Conservation (phyloP, 495 filamentous ascomycete species). For the Aspergillus asperescens region DNA sequence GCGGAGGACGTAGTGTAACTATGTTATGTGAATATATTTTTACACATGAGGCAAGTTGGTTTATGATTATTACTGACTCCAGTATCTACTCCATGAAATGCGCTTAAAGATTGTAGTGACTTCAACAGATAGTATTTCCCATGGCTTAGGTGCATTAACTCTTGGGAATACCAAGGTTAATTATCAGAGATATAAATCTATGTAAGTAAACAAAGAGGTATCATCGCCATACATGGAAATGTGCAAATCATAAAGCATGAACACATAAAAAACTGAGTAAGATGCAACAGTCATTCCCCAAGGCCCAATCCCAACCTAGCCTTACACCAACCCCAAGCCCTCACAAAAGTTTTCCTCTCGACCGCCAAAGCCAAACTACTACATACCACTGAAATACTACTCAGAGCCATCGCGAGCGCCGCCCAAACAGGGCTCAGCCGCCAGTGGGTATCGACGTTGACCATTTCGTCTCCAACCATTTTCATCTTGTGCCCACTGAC, state of each 20-base stretch:
- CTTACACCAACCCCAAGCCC: slow-evolving; percentile 12
- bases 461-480: slow-evolving; percentile 17
- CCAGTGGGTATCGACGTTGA: slow-evolving; percentile 35
- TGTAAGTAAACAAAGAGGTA: neutral
- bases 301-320: slow-evolving; percentile 4
- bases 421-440: slow-evolving; percentile 79
- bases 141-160: too few species aligned
- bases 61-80: too few species aligned
- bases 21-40: too few species aligned
- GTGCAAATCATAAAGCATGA: neutral
- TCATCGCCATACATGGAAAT: neutral
- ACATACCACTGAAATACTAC: slow-evolving; percentile 72
- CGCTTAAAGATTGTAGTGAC: too few species aligned
- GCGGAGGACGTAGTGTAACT: too few species aligned
- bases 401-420: slow-evolving; percentile 78
- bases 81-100: too few species aligned
- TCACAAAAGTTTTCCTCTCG: slow-evolving; percentile 25
- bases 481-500: slow-evolving; percentile 44
- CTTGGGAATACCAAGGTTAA: too few species aligned
- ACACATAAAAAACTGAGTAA: too few species aligned
- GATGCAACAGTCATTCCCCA: neutral
- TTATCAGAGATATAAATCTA: too few species aligned
- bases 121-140: too few species aligned
- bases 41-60: too few species aligned
- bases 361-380: slow-evolving; percentile 65